These are phyloP conservation scores for Albifimbria verrucaria DNA, from an alignment of 2,329 filamentous ascomycete species.

Conservation along the genomic window DNA sequence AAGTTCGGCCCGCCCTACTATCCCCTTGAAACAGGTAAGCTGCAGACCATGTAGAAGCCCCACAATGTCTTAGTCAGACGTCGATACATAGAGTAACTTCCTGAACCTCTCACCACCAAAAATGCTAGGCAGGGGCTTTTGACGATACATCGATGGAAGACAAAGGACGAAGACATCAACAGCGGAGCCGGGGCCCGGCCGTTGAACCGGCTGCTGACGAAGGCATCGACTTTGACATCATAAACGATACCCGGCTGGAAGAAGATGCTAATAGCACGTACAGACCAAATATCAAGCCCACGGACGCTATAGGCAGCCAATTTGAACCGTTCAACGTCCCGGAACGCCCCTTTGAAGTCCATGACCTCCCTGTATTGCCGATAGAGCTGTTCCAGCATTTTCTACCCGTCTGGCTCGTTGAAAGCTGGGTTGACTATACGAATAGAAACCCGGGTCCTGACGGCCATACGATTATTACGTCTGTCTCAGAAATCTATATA, in stretches of 20 bases:
- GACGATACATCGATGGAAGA: background rate
- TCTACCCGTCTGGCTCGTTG: background rate
- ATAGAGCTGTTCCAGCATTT: background rate
- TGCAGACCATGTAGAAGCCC: background rate
- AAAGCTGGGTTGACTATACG: background rate
- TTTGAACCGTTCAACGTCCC: constrained; percentile 1
- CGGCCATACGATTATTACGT: background rate
- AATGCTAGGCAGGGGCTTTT: background rate
- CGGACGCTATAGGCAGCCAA: background rate
- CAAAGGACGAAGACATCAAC: background rate
- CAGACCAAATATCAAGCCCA: constrained; percentile 1
- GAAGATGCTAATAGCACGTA: background rate
- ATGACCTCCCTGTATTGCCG: background rate
- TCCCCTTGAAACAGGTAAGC: background rate
- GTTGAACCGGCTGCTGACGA: background rate
- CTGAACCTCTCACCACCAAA: background rate
- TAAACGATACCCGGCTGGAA: background rate
- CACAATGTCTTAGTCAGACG: background rate
- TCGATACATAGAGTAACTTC: too few species aligned
- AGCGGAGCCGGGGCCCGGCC: background rate
- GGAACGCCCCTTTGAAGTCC: too few species aligned
- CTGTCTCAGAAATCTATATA: background rate
- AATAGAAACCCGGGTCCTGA: background rate
- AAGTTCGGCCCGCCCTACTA: background rate
- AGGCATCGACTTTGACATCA: background rate